A percentile compares a stretch with the other conserved stretches of the same genome.
Conservation (phyloP, 1,284 basidiomycete species). For the Pseudozyma pruni region DNA sequence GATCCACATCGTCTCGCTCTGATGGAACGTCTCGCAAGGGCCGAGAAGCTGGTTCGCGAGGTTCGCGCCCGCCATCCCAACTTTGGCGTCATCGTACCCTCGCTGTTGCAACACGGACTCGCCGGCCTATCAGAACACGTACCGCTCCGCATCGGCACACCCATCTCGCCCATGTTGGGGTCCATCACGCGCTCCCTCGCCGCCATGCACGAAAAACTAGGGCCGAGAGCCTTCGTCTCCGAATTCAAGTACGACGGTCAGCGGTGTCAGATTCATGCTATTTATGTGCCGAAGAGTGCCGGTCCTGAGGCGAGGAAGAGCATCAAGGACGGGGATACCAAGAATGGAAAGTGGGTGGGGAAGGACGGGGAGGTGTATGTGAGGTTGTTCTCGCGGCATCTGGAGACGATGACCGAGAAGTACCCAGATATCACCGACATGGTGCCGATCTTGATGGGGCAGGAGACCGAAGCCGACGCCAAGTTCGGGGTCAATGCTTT, state of each 20-base stretch:
- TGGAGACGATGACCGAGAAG: conserved; percentile 89
- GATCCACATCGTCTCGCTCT: conserved; percentile 55
- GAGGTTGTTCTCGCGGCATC: conserved; percentile 84
- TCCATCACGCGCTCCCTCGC: conserved; percentile 79
- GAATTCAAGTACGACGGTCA: conserved; percentile 90
- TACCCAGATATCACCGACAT: conserved; percentile 83
- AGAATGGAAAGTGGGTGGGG: conserved; percentile 60
- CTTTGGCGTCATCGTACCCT: conserved; percentile 80
- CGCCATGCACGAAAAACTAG: conserved; percentile 80
- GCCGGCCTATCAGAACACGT: conserved; percentile 70
- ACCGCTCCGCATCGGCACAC: conserved; percentile 77
- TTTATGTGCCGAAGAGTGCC: conserved; percentile 40
- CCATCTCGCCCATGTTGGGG: conserved; percentile 71
- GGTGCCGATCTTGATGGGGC: conserved; percentile 64
- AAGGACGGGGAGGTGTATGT: conserved; percentile 70
- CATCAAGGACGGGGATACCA: conserved; percentile 24
- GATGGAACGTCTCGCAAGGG: conserved; percentile 58
- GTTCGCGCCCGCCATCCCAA: conserved; percentile 89
- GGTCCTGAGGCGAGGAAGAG: conserved; percentile 36
- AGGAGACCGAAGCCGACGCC: conserved; percentile 32
- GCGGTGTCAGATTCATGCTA: conserved; percentile 82
- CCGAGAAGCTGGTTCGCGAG: conserved; percentile 72
- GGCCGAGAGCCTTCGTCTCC: conserved; percentile 60
- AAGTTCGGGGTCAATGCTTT: conserved; percentile 15
- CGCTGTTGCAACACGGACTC: conserved; percentile 69